Base-by-base conservation (phyloP, 169 alveolate genomes). In the Plasmodium falciparum region DNA sequence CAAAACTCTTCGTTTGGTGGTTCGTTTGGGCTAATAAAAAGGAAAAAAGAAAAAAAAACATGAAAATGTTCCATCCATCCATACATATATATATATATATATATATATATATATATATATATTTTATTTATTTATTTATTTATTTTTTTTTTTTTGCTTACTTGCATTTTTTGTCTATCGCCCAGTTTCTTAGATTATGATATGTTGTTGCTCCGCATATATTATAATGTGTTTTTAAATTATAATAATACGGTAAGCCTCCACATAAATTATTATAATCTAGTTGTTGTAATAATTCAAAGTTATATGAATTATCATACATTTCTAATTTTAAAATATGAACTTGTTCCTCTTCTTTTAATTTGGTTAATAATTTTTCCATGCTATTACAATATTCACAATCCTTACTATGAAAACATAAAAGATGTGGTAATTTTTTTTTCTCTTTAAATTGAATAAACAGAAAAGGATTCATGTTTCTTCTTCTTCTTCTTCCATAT, bases 241-340 rank as follows among this genome's bases (percentile, higher is more conserved):
- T 95, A 59, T 89, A 94, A 74, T 78, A 95, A 75, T 93, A 95
- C 15, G 97, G 97, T n/a, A 95, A 78, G n/a, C 97, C 97, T 0
- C 96, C 96, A 70, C 96, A 93, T 56, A 93, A 78, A 7, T 94
- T 86, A 50, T 72, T 69, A 47, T 74, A 67, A 47, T 93, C 96
- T 47, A 95, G 73, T 56, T 90, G 88, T 59, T 73, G 86, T 90
- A 95, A 72, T n/a, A 95, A 85, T 95, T 95, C 92, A 65, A 69
- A 43, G 58, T 80, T 80, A 52, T 80, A 80, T 17, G 78, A 13
- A 5, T 65, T 52, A 63, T 56, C 75, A 63, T 62, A 73, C 62
- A 75, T 33, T 59, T 72, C 72, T 24, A 61, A 75, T 83, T 78
- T 69, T 22, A 90, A 17, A 52, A 63, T 43, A n/a, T 70, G 66